Conservation (phyloP, 768 basidiomycete species). For the Solioccasus polychromus region DNA sequence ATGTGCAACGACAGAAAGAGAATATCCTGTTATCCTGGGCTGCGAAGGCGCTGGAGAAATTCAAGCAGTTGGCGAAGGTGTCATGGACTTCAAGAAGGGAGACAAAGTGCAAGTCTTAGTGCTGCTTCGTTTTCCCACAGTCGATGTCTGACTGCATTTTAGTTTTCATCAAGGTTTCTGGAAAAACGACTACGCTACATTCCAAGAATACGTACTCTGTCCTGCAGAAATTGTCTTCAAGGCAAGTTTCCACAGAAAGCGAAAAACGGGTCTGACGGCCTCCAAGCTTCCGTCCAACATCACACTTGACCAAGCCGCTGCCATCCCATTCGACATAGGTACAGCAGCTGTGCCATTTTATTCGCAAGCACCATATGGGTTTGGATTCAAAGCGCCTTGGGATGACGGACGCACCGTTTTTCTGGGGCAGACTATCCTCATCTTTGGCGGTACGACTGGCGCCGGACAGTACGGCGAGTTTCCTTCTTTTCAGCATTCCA, state of each 20-base stretch:
- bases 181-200: background rate
- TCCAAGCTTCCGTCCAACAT: constrained; percentile 29
- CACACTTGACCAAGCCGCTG: constrained; percentile 34
- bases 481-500: background rate
- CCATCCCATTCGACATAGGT: constrained; percentile 31
- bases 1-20: constrained; percentile 14
- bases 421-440: constrained; percentile 26
- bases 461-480: constrained; percentile 33
- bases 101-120: constrained; percentile 36
- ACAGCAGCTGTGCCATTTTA: constrained; percentile 33
- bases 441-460: constrained; percentile 34
- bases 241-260: constrained; percentile 5
- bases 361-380: constrained; percentile 17
- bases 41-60: constrained; percentile 36
- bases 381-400: constrained; percentile 27
- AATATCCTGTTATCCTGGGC: constrained; percentile 35
- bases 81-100: too few relatives aligned
- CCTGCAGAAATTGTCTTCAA: constrained; percentile 16
- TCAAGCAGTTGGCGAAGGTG: constrained; percentile 34
- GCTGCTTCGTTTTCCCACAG: background rate
- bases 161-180: too few relatives aligned
- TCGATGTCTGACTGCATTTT: too few relatives aligned
- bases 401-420: constrained; percentile 25
- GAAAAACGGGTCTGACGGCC: background rate
- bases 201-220: constrained; percentile 22